Evolutionary conservation across 352 stramenopile species (phyloP), one percentile per base, ranked within the genome.

Genomic region (Pythium utonaiense): DNA sequence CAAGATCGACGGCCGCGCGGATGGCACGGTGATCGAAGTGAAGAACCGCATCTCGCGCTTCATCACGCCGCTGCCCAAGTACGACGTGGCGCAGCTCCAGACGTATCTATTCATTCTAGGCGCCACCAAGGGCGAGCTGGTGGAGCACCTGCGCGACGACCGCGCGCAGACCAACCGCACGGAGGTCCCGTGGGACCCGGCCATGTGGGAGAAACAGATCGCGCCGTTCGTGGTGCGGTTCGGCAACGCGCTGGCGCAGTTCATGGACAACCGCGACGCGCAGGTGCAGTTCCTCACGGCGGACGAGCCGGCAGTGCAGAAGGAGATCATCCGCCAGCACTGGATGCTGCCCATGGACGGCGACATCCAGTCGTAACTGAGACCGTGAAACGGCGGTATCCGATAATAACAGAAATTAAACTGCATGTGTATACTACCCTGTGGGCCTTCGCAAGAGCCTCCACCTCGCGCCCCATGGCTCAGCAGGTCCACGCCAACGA

Each of bases 21-120:
- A 89, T 58, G 80, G 80, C 49, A 91, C 83, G 36, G 83, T 95
- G 17, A 77, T 95, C 45, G 86, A 95, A 53, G 83, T 95, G 34
- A 95, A 95, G 69, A 95, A 95, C 67, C 73, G 86, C 45, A 53
- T 95, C 56, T 77, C 70, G 33, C 53, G 60, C 13, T 95, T 95
- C 66, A 75, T 91, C 24, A 74, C 65, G 25, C 86, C 86, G 12
- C 62, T 95, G 55, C 86, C 86, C 6, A 77, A 72, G 61, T 95
- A 95, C 64, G 86, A 95, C 63, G 41, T 95, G 9, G 80, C 80
- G 1, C 86, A 95, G 60, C 62, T 95, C 53, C 83, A 93, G 71
- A 95, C 86, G 25, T 95, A 95, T 62, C 51, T 95, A 34, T 95
- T 83, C 61, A 90, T 95, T 42, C 69, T 95, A 17, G 76, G 67